Evolutionary conservation across 202 grass and related monocot species (phyloP).

Genomic region (Digitaria exilis): DNA sequence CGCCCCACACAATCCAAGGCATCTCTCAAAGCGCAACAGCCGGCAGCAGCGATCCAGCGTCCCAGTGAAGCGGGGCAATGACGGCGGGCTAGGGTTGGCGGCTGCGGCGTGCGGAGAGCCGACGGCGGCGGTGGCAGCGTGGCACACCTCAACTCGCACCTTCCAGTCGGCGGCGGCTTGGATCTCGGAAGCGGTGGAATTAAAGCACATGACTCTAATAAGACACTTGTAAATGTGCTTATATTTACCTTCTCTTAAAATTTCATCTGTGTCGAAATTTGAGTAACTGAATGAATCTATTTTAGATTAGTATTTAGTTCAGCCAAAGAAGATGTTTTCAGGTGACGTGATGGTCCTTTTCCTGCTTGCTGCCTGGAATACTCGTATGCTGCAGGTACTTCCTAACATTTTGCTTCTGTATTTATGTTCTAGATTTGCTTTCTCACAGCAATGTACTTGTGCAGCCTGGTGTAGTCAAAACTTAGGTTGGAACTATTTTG

Average conservation of each 20-base stretch:
- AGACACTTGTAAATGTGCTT: neutral
- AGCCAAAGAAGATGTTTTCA: slow-evolving; percentile 78
- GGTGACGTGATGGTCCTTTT: slow-evolving; percentile 82
- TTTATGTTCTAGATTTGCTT: neutral
- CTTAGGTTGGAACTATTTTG: neutral
- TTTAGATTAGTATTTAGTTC: slow-evolving; percentile 81
- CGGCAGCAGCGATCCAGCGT: no score
- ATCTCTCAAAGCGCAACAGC: no score
- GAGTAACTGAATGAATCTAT: slow-evolving; percentile 37
- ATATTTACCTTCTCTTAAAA: neutral
- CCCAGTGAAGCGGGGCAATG: no score
- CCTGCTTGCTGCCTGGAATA: slow-evolving; percentile 94
- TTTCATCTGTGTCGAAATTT: slow-evolving; percentile 11
- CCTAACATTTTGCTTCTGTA: neutral
- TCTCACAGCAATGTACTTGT: neutral
- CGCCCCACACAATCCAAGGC: no score
- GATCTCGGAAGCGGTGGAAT: no score
- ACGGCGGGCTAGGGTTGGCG: no score
- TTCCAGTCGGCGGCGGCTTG: no score
- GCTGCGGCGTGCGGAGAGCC: no score
- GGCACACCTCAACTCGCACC: no score
- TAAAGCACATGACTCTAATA: no score
- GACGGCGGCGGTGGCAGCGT: no score
- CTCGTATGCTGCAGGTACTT: slow-evolving; percentile 95
- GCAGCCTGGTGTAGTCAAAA: slow-evolving; percentile 11